Percentiles rank a stretch among this genome's conserved stretches.
Evolutionary conservation across 805 yeast genomes (phyloP).

Genomic region (Hanseniaspora jakobsenii): DNA sequence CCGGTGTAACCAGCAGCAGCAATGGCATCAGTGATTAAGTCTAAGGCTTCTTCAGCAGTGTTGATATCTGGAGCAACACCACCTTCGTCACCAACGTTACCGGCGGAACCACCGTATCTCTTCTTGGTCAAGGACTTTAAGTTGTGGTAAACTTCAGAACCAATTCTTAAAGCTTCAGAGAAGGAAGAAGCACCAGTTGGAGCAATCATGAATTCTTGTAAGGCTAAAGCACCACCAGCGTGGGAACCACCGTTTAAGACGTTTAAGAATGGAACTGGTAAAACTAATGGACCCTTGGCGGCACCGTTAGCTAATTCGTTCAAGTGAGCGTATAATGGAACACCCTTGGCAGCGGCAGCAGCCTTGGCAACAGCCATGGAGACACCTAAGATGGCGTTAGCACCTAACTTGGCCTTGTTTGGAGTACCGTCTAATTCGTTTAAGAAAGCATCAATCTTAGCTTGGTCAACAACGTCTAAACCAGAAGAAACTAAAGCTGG

Average conservation of each 20-base stretch:
- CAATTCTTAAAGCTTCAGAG: constrained; percentile 92
- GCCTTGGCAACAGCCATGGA: constrained; percentile 95
- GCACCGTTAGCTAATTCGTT: constrained; percentile 53
- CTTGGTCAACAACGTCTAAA: constrained; percentile 79
- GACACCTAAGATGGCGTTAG: constrained; percentile 96
- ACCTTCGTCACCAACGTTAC: constrained; percentile 99
- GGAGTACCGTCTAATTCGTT: constrained; percentile 86
- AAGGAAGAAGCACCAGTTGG: constrained; percentile 84
- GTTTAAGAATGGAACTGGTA: constrained; percentile 99
- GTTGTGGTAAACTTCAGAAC: constrained; percentile 95
- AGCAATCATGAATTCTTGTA: constrained; percentile 99
- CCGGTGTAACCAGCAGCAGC: constrained; percentile 93
- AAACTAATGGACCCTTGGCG: constrained; percentile 65
- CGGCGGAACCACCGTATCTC: constrained; percentile 95
- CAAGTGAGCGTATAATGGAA: constrained; percentile 88
- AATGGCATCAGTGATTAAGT: constrained; percentile 82
- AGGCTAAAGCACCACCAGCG: constrained; percentile 98
- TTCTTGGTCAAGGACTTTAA: constrained; percentile 86
- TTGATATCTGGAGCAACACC: constrained; percentile 98
- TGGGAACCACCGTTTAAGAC: constrained; percentile 99
- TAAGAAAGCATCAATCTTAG: constrained; percentile 75
- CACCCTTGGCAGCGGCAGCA: constrained; percentile 90
- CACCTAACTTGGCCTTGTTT: constrained; percentile 95
- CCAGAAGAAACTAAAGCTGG: constrained; percentile 79
- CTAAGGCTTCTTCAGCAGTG: constrained; percentile 93